Conservation (phyloP, 805 yeast genomes). For the Barnettozyma salicaria region DNA sequence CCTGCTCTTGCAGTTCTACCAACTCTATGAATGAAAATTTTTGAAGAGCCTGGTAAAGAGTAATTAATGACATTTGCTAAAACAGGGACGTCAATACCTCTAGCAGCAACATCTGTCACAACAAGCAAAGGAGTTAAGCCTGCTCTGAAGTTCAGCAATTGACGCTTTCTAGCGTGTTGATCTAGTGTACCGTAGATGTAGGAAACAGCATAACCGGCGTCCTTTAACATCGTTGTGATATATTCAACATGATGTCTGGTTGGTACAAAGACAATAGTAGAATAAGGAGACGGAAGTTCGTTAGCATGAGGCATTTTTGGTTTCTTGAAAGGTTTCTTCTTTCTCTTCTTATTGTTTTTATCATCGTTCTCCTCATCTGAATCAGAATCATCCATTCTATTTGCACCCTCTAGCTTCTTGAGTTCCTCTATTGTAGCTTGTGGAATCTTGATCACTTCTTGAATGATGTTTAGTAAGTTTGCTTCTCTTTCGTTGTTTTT, state of each 20-base stretch:
- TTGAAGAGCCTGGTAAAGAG: slow-evolving; percentile 86
- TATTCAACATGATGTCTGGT: slow-evolving; percentile 98
- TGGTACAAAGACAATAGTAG: slow-evolving; percentile 93
- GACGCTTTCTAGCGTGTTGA: slow-evolving; percentile 90
- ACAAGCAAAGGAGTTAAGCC: slow-evolving; percentile 85
- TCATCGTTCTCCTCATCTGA: slow-evolving; percentile 43
- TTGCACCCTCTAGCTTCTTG: slow-evolving; percentile 43
- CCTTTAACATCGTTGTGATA: slow-evolving; percentile 59
- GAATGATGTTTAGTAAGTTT: slow-evolving; percentile 66
- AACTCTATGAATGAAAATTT: slow-evolving; percentile 92
- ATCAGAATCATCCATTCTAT: slow-evolving; percentile 38
- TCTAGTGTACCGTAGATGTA: slow-evolving; percentile 92
- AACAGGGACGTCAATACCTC: slow-evolving; percentile 98
- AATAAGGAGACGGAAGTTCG: slow-evolving; percentile 74
- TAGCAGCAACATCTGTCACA: slow-evolving; percentile 97
- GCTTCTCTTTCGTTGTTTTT: slow-evolving; percentile 89
- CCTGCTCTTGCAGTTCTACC: slow-evolving; percentile 99
- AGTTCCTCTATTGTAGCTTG: slow-evolving; percentile 66
- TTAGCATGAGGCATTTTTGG: slow-evolving; percentile 71
- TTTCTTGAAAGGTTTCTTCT: slow-evolving; percentile 39
- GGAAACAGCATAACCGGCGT: slow-evolving; percentile 81
- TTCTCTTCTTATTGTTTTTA: slow-evolving; percentile 27
- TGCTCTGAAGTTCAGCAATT: slow-evolving; percentile 73
- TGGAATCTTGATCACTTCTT: slow-evolving; percentile 82
- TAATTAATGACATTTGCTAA: slow-evolving; percentile 92